phyloP scores from a whole-genome alignment of 805 yeast species.

The Citeromyces matritensis region DNA sequence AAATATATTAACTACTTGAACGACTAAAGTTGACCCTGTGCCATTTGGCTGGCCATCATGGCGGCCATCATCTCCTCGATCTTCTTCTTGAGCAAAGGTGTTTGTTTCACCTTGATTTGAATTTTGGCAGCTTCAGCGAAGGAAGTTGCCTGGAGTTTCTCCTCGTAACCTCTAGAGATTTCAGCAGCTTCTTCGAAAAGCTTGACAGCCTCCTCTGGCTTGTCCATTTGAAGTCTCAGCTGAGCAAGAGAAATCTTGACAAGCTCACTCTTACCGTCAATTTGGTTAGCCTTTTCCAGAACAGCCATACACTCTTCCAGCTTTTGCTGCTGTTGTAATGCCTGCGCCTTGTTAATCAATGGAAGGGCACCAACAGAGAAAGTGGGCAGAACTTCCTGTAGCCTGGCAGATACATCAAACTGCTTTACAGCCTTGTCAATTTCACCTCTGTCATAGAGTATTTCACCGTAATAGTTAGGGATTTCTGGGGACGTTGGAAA shows the following conservation, averaged over 20 bases:
- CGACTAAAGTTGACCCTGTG: neutral
- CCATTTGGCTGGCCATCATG: too few relatives aligned
- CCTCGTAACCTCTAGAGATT: constrained; percentile 73
- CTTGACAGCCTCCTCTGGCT: constrained; percentile 66
- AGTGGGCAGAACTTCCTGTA: constrained; percentile 56
- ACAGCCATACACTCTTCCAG: constrained; percentile 45
- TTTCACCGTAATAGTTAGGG: constrained; percentile 93
- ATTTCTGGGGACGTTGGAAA: constrained; percentile 85
- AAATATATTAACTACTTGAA: neutral
- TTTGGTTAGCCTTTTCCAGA: constrained; percentile 59
- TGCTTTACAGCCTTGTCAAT: constrained; percentile 59
- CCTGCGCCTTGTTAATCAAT: constrained; percentile 75
- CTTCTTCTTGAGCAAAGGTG: constrained; percentile 48
- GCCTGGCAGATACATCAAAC: constrained; percentile 73
- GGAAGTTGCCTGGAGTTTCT: constrained; percentile 80
- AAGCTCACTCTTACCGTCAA: constrained; percentile 81
- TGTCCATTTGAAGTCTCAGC: constrained; percentile 69
- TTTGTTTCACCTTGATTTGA: constrained; percentile 65
- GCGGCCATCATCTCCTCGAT: constrained; percentile 36
- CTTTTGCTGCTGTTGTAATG: constrained; percentile 40
- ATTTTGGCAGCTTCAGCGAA: constrained; percentile 88
- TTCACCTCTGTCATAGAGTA: constrained; percentile 71
- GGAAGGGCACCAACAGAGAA: constrained; percentile 83
- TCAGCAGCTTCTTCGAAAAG: constrained; percentile 74
- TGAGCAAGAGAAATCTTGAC: constrained; percentile 90